These are phyloP conservation scores for Metschnikowia kofuensis DNA, from an alignment of 805 yeast genomes.

Conservation along the genomic window DNA sequence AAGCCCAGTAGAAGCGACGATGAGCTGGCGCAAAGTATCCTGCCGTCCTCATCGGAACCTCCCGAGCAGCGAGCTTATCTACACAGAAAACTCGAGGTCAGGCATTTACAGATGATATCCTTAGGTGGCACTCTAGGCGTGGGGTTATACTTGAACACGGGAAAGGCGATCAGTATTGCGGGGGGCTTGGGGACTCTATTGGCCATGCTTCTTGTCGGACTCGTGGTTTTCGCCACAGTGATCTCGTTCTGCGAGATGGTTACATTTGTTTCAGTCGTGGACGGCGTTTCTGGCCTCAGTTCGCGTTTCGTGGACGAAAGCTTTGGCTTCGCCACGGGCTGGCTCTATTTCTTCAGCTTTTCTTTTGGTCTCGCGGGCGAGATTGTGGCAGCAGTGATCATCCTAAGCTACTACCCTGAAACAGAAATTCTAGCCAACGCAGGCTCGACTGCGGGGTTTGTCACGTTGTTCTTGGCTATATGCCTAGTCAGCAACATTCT, in stretches of 20 bases:
- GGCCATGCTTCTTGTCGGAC: slow-evolving; percentile 64
- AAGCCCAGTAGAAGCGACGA: not conserved
- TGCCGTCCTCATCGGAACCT: not conserved
- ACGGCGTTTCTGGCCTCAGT: slow-evolving; percentile 73
- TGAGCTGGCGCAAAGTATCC: not conserved
- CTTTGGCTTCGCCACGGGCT: slow-evolving; percentile 70
- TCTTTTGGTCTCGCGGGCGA: slow-evolving; percentile 75
- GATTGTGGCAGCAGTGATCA: slow-evolving; percentile 73
- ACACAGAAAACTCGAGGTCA: slow-evolving; percentile 57
- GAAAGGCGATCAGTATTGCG: slow-evolving; percentile 68
- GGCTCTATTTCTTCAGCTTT: slow-evolving; percentile 72
- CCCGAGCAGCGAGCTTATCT: slow-evolving; percentile 19
- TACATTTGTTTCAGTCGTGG: slow-evolving; percentile 72
- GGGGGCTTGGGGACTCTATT: slow-evolving; percentile 76
- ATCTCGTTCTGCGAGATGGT: slow-evolving; percentile 79
- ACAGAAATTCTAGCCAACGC: slow-evolving; percentile 47
- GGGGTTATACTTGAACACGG: slow-evolving; percentile 66
- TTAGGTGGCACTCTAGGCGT: slow-evolving; percentile 80
- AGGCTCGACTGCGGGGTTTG: slow-evolving; percentile 56
- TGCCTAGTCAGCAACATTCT: slow-evolving; percentile 54
- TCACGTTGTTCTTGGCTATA: slow-evolving; percentile 53
- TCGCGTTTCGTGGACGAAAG: slow-evolving; percentile 77
- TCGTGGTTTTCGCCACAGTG: slow-evolving; percentile 66
- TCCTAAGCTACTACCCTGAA: slow-evolving; percentile 64
- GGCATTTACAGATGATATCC: slow-evolving; percentile 77